Evolutionary conservation across 805 yeast species (phyloP).

Genomic region (Scheffersomyces stipitis): DNA sequence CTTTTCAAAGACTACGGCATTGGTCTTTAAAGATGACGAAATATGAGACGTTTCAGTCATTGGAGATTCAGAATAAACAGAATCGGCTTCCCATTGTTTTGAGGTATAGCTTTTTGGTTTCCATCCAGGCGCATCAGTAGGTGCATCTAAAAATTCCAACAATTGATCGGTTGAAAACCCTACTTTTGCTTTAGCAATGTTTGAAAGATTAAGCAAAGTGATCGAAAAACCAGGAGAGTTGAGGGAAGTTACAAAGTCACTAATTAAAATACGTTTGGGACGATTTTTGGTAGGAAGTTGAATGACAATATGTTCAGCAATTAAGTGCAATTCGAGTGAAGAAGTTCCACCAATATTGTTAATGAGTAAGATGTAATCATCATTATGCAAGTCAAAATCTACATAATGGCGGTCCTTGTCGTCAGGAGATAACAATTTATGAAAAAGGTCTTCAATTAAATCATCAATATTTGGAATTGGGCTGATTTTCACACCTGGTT

Average conservation of each 20-base stretch:
- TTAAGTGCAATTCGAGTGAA: conserved; percentile 71
- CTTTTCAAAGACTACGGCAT: conserved; percentile 46
- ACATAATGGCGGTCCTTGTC: conserved; percentile 85
- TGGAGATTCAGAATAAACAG: conserved; percentile 32
- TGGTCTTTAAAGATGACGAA: conserved; percentile 28
- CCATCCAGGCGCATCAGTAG: conserved; percentile 87
- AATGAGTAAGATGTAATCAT: conserved; percentile 67
- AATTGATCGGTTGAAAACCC: conserved; percentile 26
- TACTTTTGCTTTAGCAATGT: conserved; percentile 35
- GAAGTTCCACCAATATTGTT: conserved; percentile 93
- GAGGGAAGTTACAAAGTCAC: conserved; percentile 84
- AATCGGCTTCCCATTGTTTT: conserved; percentile 28
- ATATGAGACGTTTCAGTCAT: conserved; percentile 20
- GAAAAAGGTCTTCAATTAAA: conserved; percentile 55
- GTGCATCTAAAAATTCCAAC: conserved; percentile 62
- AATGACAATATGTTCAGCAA: conserved; percentile 58
- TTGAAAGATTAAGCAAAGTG: conserved; percentile 71
- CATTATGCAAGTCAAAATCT: conserved; percentile 53
- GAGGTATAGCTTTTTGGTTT: conserved; percentile 39
- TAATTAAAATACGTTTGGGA: conserved; percentile 71
- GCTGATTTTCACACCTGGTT: conserved; percentile 72
- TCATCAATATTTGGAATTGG: conserved; percentile 73
- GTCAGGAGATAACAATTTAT: conserved; percentile 56
- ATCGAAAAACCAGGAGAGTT: conserved; percentile 91
- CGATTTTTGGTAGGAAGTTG: conserved; percentile 52